Base-by-base conservation (phyloP, 1,139 yeast genomes). In the Candida mesenterica region DNA sequence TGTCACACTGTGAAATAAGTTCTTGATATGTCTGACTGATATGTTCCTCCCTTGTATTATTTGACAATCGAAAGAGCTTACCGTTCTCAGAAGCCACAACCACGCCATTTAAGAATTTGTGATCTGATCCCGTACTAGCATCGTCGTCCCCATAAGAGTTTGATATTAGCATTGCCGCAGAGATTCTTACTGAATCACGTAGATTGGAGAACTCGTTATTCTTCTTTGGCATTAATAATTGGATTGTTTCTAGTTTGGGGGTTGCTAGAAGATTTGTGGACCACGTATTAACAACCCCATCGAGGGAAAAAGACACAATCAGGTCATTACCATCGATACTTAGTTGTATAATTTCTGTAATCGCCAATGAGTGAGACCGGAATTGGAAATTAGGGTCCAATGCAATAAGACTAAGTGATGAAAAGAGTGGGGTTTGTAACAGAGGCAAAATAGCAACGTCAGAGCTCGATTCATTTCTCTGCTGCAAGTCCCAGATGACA, bases 71-170 rank as follows among this genome's bases (percentile, higher is more conserved):
- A 45, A 70, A 70, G 19, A 76, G 55, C n/a, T 52, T 48, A 0
- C 83, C 82, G 38, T 65, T 70, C 39, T 70, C 73, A 13, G 76
- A 54, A 2, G 76, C 75, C 6, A 72, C 54, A 7, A 73, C 44
- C n/a, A 74, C 49, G 26, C 55, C 55, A 17, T 72, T 50, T 26
- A 61, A 44, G 32, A 55, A 56, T 19, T 45, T 44, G 33, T 45
- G 49, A 28, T 52, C 55, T 3, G 56, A 25, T 9, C 28, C 17
- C 5, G 28, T 13, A 24, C 14, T 24, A 13, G 14, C 28, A 4
- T 10, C 14, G 26, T 28, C 30, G 8, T 15, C 9, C n/a, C 30
- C 22, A 5, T 18, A 12, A 8, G 20, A 6, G n/a, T 13, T 24
- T 27, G 16, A 32, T 31, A 4, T 13, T 19, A 10, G 26, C 17